Base-by-base conservation (phyloP, 495 filamentous ascomycete species). In the Stereocaulon alpinum region DNA sequence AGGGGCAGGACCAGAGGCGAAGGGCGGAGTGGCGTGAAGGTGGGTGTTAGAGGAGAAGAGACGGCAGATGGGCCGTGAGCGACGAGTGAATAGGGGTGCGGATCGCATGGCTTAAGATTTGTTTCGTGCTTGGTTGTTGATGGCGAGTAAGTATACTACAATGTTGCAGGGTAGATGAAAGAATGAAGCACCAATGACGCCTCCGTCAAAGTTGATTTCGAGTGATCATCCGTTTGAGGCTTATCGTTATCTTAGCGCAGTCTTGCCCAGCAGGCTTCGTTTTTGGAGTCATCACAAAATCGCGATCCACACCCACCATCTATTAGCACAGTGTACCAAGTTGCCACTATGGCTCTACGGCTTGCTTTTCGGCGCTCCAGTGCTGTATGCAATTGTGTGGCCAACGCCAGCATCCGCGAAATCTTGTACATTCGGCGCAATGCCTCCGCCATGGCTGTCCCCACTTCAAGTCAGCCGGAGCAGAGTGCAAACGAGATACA, bases 1-100 rank as follows among this genome's bases (percentile, higher is more conserved):
- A 9, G 92, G 92, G 6, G 91, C 74, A 18, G 92, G 90, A 10
- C 76, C 73, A 12, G 73, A 69, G 4, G 55, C 57, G 59, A 72
- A 77, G 47, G 70, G 61, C 34, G 77, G 62, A 56, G 66, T 40
- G 48, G 62, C 66, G 68, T 68, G 68, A 60, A 67, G 65, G 40
- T 51, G 45, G 22, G 67, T 60, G 45, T 44, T 43, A 0, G 67
- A 66, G 20, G 70, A 71, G 51, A 72, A 58, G 55, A 68, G 59
- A 50, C 65, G 56, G 5, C 68, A 64, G 7, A 55, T 43, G 18
- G 55, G 47, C 24, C 52, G 62, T 11, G 65, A 56, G 53, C 63
- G 66, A 24, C 63, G 15, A 22, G 59, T 29, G 51, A 48, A 5
- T 17, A 32, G 52, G 27, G 72, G 57, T 32, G 61, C 52, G 20